Evolutionary conservation across 441 rosid genomes (phyloP), one percentile per base, ranked within the genome.

Genomic region (Macaranga tanarius): DNA sequence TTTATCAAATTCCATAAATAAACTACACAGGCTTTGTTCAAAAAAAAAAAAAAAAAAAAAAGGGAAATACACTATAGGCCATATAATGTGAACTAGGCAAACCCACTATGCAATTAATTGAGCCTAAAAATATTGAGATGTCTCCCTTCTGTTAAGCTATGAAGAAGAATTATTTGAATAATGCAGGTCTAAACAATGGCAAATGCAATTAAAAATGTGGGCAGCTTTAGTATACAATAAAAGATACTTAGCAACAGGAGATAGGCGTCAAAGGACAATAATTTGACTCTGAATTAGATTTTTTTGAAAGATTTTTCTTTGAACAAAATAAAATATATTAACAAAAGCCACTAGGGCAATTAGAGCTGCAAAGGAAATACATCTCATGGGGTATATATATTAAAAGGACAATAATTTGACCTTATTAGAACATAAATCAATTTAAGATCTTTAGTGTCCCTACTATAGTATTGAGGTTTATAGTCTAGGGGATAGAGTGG

Each of bases 241-340:
- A 4, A 28, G 7, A 0, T 7, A 17, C 5, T 42, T 45, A 17
- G 57, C 65, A 26, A 26, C 28, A 45, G 59, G 45, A 25, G 54
- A 47, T 58, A 48, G 71, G 75, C 10, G 63, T 63, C 25, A 54
- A 42, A 34, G 61, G 15, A 54, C 75, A 62, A 55, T 28, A 45
- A 34, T 11, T 31, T 66, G 47, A 34, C 38, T 34, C 38, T 34
- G n/a, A n/a, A n/a, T 0, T 34, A 4, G 4, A 34, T 34, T 1
- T 34, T n/a, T n/a, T n/a, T n/a, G n/a, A n/a, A n/a, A n/a, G n/a
- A n/a, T n/a, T 1, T 34, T 3, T 34, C 3, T 34, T 34, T 34
- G 7, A 34, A 34, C 38, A 34, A 34, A 34, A 34, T 4, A 34
- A 4, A 34, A 34, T 34, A 34, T 34, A 3, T 7, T 34, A 34